These are phyloP conservation scores for Fusarium udum DNA, from an alignment of 2,329 filamentous ascomycete genomes.

Conservation along the genomic window DNA sequence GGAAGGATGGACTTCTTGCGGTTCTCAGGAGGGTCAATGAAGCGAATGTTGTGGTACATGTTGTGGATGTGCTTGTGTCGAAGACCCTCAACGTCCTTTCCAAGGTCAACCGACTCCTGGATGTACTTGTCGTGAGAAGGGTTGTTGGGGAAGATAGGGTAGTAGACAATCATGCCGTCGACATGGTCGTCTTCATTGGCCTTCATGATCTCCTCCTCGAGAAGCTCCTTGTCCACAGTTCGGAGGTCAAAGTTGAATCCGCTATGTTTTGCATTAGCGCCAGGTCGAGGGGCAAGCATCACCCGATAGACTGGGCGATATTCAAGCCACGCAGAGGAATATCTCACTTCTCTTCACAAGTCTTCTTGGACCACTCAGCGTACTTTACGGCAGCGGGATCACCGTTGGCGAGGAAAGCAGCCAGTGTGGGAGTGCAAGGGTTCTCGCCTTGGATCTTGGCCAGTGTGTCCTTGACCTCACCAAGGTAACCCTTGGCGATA, in stretches of 20 bases:
- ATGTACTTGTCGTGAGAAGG: conserved; percentile 91
- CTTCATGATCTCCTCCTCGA: conserved; percentile 87
- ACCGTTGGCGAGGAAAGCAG: conserved; percentile 90
- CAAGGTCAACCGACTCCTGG: conserved; percentile 88
- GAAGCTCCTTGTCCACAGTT: conserved; percentile 82
- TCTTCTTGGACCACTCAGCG: conserved; percentile 97
- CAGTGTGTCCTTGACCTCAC: conserved; percentile 80
- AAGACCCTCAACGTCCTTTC: conserved; percentile 95
- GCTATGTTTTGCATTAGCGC: conserved; percentile 57
- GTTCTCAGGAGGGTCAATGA: conserved; percentile 81
- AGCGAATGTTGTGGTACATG: conserved; percentile 99
- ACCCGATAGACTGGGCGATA: conserved; percentile 33
- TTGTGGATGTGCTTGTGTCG: conserved; percentile 96
- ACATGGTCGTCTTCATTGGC: conserved; percentile 82
- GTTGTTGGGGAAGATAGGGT: conserved; percentile 88
- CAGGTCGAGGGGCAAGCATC: conserved; percentile 29
- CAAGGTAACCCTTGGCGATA: conserved; percentile 83
- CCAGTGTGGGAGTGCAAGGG: conserved; percentile 74
- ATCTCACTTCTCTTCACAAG: conserved; percentile 91
- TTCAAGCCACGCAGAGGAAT: conserved; percentile 25
- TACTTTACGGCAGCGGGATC: conserved; percentile 94
- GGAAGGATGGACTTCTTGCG: conserved; percentile 90
- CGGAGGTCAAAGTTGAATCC: conserved; percentile 91
- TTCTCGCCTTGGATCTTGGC: conserved; percentile 70
- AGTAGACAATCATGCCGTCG: conserved; percentile 97